phyloP scores from a whole-genome alignment of 768 basidiomycete genomes.

The Punctularia strigosozonata region DNA sequence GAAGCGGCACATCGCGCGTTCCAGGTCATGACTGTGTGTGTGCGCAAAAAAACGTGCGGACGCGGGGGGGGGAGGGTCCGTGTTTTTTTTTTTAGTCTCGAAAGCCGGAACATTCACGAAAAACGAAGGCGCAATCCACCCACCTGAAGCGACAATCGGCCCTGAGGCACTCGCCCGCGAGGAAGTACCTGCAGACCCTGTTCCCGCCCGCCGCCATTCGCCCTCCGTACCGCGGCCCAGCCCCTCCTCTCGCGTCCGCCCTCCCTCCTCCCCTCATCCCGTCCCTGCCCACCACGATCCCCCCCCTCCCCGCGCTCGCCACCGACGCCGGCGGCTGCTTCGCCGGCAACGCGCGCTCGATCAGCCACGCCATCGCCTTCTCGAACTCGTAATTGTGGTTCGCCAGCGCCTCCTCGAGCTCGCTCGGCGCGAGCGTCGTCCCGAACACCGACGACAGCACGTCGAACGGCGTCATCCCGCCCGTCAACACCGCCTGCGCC shows the following conservation, averaged over 20 bases:
- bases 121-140: constrained; percentile 11
- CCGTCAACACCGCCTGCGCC: constrained; percentile 52
- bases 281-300: constrained; percentile 56
- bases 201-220: constrained; percentile 50
- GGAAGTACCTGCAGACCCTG: constrained; percentile 90
- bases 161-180: constrained; percentile 90
- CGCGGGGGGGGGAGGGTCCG: no score
- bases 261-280: constrained; percentile 15
- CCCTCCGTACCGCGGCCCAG: constrained; percentile 34
- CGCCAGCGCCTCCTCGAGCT: constrained; percentile 87
- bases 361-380: constrained; percentile 86
- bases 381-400: constrained; percentile 92
- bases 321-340: constrained; percentile 29
- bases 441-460: constrained; percentile 92
- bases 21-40: constrained; percentile 72
- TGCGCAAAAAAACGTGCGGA: not conserved
- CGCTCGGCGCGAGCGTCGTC: constrained; percentile 76
- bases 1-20: constrained; percentile 90
- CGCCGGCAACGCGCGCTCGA: constrained; percentile 56
- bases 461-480: constrained; percentile 97
- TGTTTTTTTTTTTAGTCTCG: no score
- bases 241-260: constrained; percentile 15
- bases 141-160: constrained; percentile 98
- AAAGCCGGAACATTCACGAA: constrained; percentile 2
- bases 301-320: constrained; percentile 55